Percentiles rank a stretch among this genome's conserved stretches.
Conservation (phyloP, 2,329 filamentous ascomycete species). For the Beauveria sp. region DNA sequence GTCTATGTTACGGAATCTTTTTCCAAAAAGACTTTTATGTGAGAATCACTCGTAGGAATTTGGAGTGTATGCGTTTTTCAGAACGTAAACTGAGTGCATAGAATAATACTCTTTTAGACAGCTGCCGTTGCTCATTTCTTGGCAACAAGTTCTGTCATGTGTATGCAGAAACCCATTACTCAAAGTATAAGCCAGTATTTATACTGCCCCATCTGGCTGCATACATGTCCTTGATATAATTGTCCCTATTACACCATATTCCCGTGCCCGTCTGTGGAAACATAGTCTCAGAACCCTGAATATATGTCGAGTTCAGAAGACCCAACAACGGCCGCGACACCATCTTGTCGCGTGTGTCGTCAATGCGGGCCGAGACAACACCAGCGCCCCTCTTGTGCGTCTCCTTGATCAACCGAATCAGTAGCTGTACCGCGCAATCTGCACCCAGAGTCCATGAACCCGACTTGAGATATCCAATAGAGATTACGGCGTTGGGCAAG, state of each 20-base stretch:
- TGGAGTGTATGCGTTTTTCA: neutral
- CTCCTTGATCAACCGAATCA: neutral
- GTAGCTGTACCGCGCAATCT: slow-evolving; percentile 37
- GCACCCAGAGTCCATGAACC: slow-evolving; percentile 58
- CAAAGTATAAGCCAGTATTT: slow-evolving; percentile 25
- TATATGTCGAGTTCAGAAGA: neutral
- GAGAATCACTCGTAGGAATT: slow-evolving; percentile 27
- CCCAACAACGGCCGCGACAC: neutral
- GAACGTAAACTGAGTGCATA: neutral
- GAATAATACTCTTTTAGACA: neutral
- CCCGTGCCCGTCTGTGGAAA: slow-evolving; percentile 4
- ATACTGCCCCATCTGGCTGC: neutral
- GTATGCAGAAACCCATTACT: slow-evolving; percentile 22
- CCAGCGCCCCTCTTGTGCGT: neutral
- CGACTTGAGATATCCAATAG: slow-evolving; percentile 58
- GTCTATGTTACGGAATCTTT: neutral
- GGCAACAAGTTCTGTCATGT: neutral
- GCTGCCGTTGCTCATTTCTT: neutral
- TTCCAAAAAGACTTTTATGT: neutral
- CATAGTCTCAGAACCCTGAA: neutral
- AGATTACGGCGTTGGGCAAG: slow-evolving; percentile 53
- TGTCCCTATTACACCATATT: neutral
- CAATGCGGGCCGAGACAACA: neutral
- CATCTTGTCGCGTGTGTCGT: neutral
- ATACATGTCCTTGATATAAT: slow-evolving; percentile 4